Evolutionary conservation across 106 monocot genomes (phyloP), one percentile per base, ranked within the genome.

Genomic region (Vanilla planifolia): DNA sequence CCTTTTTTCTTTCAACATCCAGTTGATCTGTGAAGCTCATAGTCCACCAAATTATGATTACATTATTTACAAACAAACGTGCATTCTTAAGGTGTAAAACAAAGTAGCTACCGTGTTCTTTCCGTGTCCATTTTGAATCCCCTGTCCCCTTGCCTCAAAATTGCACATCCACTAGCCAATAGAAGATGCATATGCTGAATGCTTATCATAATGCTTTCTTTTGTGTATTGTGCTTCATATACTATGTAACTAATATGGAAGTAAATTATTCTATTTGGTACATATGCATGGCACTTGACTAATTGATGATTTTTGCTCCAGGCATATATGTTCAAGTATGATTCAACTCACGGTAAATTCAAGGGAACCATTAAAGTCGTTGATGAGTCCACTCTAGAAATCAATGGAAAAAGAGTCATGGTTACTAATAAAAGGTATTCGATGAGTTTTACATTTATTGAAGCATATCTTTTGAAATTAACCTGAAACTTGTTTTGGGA

Each of bases 321-420:
- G 95, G 95, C 95, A 40, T 95, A 95, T 65, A 95, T 95, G 95
- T 73, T 95, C 24, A 95, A 95, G 70, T 95, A 90, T 70, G 95
- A 95, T 71, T 95, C 95, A 21, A 95, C 95, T 22, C 95, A 95
- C 84, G 95, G 95, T 19, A 55, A 69, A 48, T 95, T 89, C 73
- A 90, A 86, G 43, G 95, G 95, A 66, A 72, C 78, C 29, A 71
- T 95, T 55, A 75, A 90, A 46, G 89, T 90, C 23, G 58, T 84
- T 28, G 86, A 81, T 68, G 80, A 79, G 3, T 78, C 80, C 13
- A 81, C 86, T 24, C 56, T 95, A 27, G 90, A 95, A 59, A 89
- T 95, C 65, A 79, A 95, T 70, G 95, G 90, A 44, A 95, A 86
- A 50, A 72, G 33, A 46, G 71, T 95, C 59, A 35, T 62, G 27